Evolutionary conservation across 2,329 filamentous ascomycete genomes (phyloP).

Genomic region (Emericellopsis atlantica): DNA sequence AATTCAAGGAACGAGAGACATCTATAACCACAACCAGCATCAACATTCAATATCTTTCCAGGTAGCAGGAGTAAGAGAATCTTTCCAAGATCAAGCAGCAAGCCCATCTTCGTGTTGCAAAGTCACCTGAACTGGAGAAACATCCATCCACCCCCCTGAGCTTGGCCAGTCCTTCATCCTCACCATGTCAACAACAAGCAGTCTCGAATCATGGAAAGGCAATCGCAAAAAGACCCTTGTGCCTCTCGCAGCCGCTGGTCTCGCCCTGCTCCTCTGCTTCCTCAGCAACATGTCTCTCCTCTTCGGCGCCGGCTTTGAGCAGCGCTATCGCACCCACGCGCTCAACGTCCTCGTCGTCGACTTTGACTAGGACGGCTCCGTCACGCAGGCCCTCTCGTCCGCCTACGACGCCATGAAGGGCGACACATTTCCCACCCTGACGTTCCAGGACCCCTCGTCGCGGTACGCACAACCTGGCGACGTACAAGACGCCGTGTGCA

Average conservation of each 20-base stretch:
- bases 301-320: constrained; percentile 17
- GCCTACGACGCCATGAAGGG: constrained; percentile 18
- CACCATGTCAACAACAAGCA: too few species aligned
- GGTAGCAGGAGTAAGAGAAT: too few species aligned
- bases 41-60: too few species aligned
- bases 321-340: constrained; percentile 8
- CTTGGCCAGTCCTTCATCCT: too few species aligned
- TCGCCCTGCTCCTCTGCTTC: constrained; percentile 1
- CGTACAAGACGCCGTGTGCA: constrained; percentile 20
- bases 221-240: neutral
- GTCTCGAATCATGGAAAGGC: neutral
- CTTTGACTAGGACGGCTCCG: constrained; percentile 13
- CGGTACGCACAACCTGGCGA: constrained; percentile 13
- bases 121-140: too few species aligned
- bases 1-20: too few species aligned
- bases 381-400: constrained; percentile 16
- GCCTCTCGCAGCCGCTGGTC: neutral
- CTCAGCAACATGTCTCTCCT: constrained; percentile 11
- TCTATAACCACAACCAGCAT: too few species aligned
- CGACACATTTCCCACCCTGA: constrained; percentile 17
- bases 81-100: too few species aligned
- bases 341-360: constrained; percentile 17
- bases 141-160: too few species aligned
- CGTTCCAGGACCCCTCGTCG: constrained; percentile 8
- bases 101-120: too few species aligned